These are phyloP conservation scores for Rhodamnia argentea DNA, from an alignment of 345 rosid species.

Conservation along the genomic window DNA sequence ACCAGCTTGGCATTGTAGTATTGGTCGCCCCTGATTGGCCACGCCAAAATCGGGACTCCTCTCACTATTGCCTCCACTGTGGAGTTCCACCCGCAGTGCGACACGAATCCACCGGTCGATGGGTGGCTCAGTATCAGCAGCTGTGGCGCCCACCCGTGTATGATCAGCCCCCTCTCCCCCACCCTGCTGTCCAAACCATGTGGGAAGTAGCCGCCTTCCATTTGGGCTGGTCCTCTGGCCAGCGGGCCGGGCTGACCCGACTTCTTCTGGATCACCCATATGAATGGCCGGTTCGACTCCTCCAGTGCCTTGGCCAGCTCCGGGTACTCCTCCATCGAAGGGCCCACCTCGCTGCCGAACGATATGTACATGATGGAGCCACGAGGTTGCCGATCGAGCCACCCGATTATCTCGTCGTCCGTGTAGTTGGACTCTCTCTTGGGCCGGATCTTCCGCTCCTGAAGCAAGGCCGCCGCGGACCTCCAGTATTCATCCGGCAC, in stretches of 20 bases:
- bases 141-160: conserved; percentile 45
- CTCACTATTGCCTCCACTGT: conserved; percentile 38
- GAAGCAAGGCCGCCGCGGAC: conserved; percentile 3
- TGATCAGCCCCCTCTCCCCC: conserved; percentile 22
- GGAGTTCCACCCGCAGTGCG: conserved; percentile 56
- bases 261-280: conserved; percentile 25
- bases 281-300: conserved; percentile 11
- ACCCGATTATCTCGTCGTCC: conserved; percentile 12
- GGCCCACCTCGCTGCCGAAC: conserved; percentile 20
- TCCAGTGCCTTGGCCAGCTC: conserved; percentile 11
- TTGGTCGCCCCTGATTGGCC: conserved; percentile 55
- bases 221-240: background rate
- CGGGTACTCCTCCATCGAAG: conserved; percentile 11
- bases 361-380: conserved; percentile 16
- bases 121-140: conserved; percentile 35
- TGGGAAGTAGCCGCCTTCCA: conserved; percentile 1
- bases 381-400: conserved; percentile 13
- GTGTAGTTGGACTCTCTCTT: conserved; percentile 6
- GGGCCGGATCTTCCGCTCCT: conserved; percentile 4
- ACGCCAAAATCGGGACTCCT: conserved; percentile 33
- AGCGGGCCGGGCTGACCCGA: background rate
- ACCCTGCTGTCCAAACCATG: conserved; percentile 7
- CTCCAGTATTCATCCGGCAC: conserved; percentile 20
- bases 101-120: conserved; percentile 34
- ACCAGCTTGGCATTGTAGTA: conserved; percentile 29